Percentiles rank a stretch among this genome's conserved stretches.
These are phyloP conservation scores for Eucalyptus dawsonii DNA, from an alignment of 345 rosid species.

Conservation along the genomic window DNA sequence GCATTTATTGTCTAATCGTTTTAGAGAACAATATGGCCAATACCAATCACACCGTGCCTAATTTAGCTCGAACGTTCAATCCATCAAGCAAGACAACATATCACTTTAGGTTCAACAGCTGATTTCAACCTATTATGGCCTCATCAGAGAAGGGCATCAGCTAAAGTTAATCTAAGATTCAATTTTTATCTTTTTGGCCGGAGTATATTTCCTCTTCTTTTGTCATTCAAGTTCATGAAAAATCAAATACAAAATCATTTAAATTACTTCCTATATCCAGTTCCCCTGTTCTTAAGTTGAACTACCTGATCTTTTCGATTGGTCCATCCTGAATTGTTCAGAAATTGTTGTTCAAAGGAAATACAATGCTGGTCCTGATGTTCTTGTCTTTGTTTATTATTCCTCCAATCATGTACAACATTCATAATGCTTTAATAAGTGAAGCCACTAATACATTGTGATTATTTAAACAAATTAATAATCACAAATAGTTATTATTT, in stretches of 20 bases:
- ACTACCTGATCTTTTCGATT: no score
- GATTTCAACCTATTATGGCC: fast-evolving
- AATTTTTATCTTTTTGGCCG: no score
- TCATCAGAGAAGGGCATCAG: fast-evolving
- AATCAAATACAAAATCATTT: neutral
- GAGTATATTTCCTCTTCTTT: neutral
- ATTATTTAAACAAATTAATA: no score
- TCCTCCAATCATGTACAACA: no score
- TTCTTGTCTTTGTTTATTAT: no score
- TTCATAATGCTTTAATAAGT: neutral
- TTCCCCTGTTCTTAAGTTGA: no score
- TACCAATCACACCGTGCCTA: fast-evolving
- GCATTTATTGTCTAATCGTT: neutral
- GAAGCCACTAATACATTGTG: neutral
- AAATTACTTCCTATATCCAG: no score
- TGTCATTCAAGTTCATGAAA: neutral
- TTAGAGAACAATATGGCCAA: neutral
- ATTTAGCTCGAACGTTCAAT: fast-evolving
- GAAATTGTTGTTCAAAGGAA: no score
- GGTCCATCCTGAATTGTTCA: no score
- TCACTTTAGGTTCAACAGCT: no score
- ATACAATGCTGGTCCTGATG: no score
- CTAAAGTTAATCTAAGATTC: neutral
- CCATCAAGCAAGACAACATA: fast-evolving
- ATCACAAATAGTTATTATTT: neutral